phyloP scores from a whole-genome alignment of 140 eudicot genomes.

The Anethum foeniculum region DNA sequence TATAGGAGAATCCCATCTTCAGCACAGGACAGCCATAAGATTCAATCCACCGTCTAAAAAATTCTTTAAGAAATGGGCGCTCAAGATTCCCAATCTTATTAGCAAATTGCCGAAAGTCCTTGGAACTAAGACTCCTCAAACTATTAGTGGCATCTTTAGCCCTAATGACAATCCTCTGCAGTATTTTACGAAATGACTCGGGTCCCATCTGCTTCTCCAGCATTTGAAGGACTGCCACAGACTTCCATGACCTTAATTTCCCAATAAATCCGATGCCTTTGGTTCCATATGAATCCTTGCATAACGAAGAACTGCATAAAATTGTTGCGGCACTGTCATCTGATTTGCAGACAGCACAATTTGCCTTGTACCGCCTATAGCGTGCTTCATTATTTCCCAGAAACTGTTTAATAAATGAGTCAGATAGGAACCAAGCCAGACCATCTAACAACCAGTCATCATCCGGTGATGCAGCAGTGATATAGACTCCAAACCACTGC shows the following conservation, averaged over 20 bases:
- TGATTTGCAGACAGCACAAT: conserved; percentile 90
- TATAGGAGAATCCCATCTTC: conserved; percentile 93
- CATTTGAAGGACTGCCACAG: conserved; percentile 98
- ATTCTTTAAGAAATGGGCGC: conserved; percentile 96
- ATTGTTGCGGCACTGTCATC: conserved; percentile 95
- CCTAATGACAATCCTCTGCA: conserved; percentile 69
- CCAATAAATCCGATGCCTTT: conserved; percentile 86
- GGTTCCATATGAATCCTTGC: conserved; percentile 88
- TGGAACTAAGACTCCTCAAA: conserved; percentile 80
- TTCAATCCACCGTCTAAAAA: conserved; percentile 94
- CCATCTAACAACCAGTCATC: conserved; percentile 99
- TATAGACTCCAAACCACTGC: conserved; percentile 99
- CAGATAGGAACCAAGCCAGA: conserved; percentile 86
- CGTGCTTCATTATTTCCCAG: conserved; percentile 96
- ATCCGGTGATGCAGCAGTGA: conserved; percentile 79
- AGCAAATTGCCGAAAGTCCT: conserved; percentile 95
- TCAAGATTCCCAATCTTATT: conserved; percentile 96
- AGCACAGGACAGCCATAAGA: conserved; percentile 92
- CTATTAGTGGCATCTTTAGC: conserved; percentile 51
- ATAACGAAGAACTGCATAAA: conserved; percentile 63
- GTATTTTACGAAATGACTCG: conserved; percentile 78
- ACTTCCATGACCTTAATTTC: conserved; percentile 89
- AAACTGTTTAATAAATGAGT: conserved; percentile 68
- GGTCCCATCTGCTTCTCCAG: conserved; percentile 99
- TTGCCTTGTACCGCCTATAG: conserved; percentile 92